These are phyloP conservation scores for Boletus speciosus DNA, from an alignment of 768 basidiomycete genomes.

Conservation along the genomic window DNA sequence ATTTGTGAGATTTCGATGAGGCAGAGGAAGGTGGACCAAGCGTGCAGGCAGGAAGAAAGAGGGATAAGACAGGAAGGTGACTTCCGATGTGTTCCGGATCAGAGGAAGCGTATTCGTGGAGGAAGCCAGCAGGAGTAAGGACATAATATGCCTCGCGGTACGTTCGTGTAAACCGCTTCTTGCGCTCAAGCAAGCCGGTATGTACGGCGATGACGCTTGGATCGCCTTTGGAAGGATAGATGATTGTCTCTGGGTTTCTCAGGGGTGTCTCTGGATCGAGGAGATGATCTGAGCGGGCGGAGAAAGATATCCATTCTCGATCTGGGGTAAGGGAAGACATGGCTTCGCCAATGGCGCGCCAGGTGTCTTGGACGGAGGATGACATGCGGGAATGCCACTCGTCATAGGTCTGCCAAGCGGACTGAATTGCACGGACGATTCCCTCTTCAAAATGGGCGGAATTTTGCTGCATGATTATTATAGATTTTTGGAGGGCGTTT, in stretches of 20 bases:
- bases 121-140: conserved; percentile 92
- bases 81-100: conserved; percentile 57
- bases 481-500: conserved; percentile 94
- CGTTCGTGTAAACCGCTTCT: conserved; percentile 88
- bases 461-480: conserved; percentile 98
- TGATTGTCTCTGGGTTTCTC: conserved; percentile 68
- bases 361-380: conserved; percentile 67
- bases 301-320: conserved; percentile 94
- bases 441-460: conserved; percentile 96
- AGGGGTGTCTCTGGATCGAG: conserved; percentile 96
- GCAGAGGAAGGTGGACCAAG: conserved; percentile 83
- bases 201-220: conserved; percentile 83
- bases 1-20: conserved; percentile 80
- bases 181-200: conserved; percentile 87
- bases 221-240: conserved; percentile 90
- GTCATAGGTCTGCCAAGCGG: conserved; percentile 95
- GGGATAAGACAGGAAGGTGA: conserved; percentile 66
- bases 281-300: conserved; percentile 89
- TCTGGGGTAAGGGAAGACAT: conserved; percentile 83
- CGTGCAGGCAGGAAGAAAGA: conserved; percentile 94
- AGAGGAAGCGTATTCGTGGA: conserved; percentile 84
- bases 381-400: conserved; percentile 89
- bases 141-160: conserved; percentile 89
- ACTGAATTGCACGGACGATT: conserved; percentile 91
- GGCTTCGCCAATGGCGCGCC: conserved; percentile 62